phyloP scores from a whole-genome alignment of 768 basidiomycete species.

The Hygrophoropsis aurantiaca region DNA sequence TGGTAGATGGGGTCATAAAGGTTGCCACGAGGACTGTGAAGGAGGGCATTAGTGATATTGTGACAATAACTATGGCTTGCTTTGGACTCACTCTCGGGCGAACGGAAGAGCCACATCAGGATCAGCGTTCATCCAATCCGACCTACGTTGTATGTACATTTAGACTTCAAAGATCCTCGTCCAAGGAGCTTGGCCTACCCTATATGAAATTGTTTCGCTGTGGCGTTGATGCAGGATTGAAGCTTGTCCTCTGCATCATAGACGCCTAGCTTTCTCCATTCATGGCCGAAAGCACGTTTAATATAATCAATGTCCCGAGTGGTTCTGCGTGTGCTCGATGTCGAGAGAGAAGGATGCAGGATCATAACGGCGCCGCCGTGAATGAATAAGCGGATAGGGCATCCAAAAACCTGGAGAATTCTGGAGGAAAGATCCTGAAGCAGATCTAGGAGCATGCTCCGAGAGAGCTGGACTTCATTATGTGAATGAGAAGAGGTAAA shows the following conservation, averaged over 20 bases:
- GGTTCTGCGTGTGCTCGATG: conserved; percentile 42
- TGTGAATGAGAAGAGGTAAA: conserved; percentile 12
- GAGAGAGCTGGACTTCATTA: conserved; percentile 36
- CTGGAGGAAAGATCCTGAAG: conserved; percentile 54
- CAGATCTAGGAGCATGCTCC: conserved; percentile 38
- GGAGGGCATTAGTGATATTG: conserved; percentile 1
- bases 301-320: conserved; percentile 74
- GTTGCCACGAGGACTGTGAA: conserved; percentile 19
- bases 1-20: conserved; percentile 61
- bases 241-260: conserved; percentile 55
- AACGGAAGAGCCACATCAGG: conserved; percentile 71
- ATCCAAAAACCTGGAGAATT: conserved; percentile 45
- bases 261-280: conserved; percentile 50
- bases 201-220: conserved; percentile 47
- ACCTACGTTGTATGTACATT: conserved; percentile 9
- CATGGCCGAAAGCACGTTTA: conserved; percentile 55
- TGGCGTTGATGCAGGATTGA: conserved; percentile 53
- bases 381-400: conserved; percentile 57
- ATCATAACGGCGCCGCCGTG: conserved; percentile 79
- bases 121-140: conserved; percentile 79
- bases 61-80: background rate
- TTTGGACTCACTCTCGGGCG: conserved; percentile 53
- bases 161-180: background rate
- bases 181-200: conserved; percentile 35
- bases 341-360: conserved; percentile 47